Evolutionary conservation across 2,329 filamentous ascomycete genomes (phyloP).

Genomic region (Nemania bipapillata): DNA sequence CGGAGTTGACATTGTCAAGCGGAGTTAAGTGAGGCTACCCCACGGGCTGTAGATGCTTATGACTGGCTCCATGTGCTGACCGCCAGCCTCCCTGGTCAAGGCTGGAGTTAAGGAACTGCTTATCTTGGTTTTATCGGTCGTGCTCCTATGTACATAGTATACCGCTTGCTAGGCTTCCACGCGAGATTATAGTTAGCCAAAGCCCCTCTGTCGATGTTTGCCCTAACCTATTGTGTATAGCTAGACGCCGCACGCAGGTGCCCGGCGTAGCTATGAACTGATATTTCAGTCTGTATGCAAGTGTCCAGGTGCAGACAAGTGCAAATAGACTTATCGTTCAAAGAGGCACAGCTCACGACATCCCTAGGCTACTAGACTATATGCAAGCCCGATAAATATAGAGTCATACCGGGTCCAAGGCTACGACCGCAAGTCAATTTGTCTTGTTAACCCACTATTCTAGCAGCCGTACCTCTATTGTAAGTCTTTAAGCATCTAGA

Average conservation of each 20-base stretch:
- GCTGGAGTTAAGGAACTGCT: neutral
- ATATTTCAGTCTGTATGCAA: neutral
- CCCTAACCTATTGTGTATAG: no score
- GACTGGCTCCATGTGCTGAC: neutral
- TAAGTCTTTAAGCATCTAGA: neutral
- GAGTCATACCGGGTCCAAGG: neutral
- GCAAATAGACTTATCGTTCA: neutral
- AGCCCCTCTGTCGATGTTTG: no score
- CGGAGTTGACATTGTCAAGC: neutral
- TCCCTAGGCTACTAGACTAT: neutral
- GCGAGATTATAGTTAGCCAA: neutral
- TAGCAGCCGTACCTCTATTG: neutral
- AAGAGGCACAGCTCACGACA: neutral
- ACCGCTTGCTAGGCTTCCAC: neutral
- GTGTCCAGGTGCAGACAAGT: neutral
- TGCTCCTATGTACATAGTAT: neutral
- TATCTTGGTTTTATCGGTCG: neutral
- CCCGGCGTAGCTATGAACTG: neutral
- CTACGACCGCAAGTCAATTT: neutral
- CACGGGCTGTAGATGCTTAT: neutral
- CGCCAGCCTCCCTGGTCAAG: neutral
- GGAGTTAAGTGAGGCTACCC: neutral
- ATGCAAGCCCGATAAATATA: slow-evolving; percentile 14
- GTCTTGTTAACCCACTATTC: neutral
- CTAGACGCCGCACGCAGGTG: neutral